A percentile compares a stretch with the other conserved stretches of the same genome.
phyloP scores from a whole-genome alignment of 805 yeast species.

The Osmozyma mogii region DNA sequence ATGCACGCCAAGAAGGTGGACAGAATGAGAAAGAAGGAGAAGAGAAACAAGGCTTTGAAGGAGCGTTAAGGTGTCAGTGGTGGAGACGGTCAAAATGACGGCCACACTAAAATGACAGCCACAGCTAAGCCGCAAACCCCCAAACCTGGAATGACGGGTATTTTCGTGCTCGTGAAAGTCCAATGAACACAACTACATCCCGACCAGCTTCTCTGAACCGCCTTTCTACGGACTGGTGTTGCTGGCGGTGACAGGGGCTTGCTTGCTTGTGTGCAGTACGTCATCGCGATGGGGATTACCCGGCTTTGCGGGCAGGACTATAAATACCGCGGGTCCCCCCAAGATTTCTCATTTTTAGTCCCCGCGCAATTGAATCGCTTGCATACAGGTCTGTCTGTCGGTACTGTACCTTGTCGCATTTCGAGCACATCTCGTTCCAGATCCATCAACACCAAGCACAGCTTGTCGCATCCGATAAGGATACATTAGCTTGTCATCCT shows the following conservation, averaged over 20 bases:
- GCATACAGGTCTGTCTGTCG: conserved; percentile 1
- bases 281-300: conserved; percentile 17
- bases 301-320: conserved; percentile 15
- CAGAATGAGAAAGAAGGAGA: conserved; percentile 81
- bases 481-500: conserved; percentile 39
- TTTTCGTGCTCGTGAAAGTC: no score
- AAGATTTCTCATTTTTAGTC: conserved; percentile 5
- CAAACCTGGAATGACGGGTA: no score
- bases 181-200: no score
- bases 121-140: no score
- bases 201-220: no score
- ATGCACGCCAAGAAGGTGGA: conserved; percentile 92
- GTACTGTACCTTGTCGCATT: conserved; percentile 2
- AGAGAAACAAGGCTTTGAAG: conserved; percentile 87
- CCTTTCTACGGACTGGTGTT: no score
- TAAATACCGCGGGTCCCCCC: conserved; percentile 17
- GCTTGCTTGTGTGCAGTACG: no score
- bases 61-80: conserved; percentile 73
- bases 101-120: no score
- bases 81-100: no score
- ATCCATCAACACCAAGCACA: conserved; percentile 1
- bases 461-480: conserved; percentile 13
- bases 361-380: conserved; percentile 3
- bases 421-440: not conserved
- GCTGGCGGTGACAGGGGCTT: no score